Evolutionary conservation across 257 asterid species (phyloP).

Genomic region (Leonotis leonurus): DNA sequence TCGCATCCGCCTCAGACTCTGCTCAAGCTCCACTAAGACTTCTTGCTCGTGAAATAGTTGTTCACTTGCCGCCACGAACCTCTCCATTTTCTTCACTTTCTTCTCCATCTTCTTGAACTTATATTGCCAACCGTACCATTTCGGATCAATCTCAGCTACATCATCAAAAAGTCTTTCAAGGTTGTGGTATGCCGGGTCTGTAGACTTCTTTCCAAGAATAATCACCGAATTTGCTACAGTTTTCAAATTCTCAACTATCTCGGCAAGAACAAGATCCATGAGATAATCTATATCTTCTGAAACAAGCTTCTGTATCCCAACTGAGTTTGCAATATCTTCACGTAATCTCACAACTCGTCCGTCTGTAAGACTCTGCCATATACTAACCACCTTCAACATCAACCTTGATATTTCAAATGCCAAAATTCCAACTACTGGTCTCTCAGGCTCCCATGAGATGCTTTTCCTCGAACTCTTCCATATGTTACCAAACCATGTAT

Average conservation of each 20-base stretch:
- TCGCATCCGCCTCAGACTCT: slow-evolving; percentile 54
- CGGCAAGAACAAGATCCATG: slow-evolving; percentile 63
- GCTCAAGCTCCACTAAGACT: slow-evolving; percentile 72
- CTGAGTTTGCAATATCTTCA: slow-evolving; percentile 53
- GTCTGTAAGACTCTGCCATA: slow-evolving; percentile 67
- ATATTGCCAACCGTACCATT: slow-evolving; percentile 49
- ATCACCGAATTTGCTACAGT: slow-evolving; percentile 43
- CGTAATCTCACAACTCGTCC: slow-evolving; percentile 45
- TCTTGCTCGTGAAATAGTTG: slow-evolving; percentile 75
- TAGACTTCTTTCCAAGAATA: slow-evolving; percentile 65
- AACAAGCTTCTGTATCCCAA: slow-evolving; percentile 62
- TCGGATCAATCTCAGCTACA: slow-evolving; percentile 46
- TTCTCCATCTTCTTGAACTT: slow-evolving; percentile 76
- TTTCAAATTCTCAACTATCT: slow-evolving; percentile 54
- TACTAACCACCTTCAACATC: slow-evolving; percentile 63
- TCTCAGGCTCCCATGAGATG: slow-evolving; percentile 43
- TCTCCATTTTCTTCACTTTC: slow-evolving; percentile 85
- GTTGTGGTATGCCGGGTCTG: slow-evolving; percentile 45
- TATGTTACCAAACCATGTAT: slow-evolving; percentile 53
- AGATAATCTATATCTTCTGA: slow-evolving; percentile 52
- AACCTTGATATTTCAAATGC: slow-evolving; percentile 66
- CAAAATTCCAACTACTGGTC: slow-evolving; percentile 47
- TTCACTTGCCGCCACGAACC: slow-evolving; percentile 56
- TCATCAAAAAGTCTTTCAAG: slow-evolving; percentile 48
- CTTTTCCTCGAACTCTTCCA: slow-evolving; percentile 66